Percentiles rank a stretch among this genome's conserved stretches.
Conservation (phyloP, 1,284 basidiomycete genomes). For the Leccinum pachyderme region DNA sequence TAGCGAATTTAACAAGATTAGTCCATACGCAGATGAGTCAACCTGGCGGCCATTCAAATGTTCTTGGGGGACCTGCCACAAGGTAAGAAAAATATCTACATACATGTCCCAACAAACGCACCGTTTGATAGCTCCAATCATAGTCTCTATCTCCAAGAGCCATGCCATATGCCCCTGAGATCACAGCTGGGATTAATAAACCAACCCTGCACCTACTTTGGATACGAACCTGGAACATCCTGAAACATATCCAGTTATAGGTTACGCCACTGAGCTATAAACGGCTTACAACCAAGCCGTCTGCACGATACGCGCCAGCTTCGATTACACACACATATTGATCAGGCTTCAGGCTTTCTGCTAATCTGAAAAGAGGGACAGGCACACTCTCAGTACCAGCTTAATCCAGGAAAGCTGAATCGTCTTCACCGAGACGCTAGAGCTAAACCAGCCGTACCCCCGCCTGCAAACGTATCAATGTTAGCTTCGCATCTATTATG, state of each 20-base stretch:
- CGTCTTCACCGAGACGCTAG: constrained; percentile 17
- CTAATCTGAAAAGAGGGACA: constrained; percentile 9
- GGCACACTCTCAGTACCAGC: not conserved
- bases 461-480: constrained; percentile 10
- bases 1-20: not conserved
- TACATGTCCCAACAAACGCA: not conserved
- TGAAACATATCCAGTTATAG: not conserved
- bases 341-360: constrained; percentile 12
- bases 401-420: not conserved
- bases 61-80: constrained; percentile 16
- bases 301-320: constrained; percentile 14
- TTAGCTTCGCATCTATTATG: not conserved
- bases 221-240: constrained; percentile 20
- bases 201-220: not conserved
- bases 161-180: constrained; percentile 10
- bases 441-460: constrained; percentile 19
- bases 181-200: not conserved
- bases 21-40: constrained; percentile 6
- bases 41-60: constrained; percentile 7
- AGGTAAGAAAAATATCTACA: not conserved
- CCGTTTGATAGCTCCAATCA: constrained; percentile 20
- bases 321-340: constrained; percentile 24
- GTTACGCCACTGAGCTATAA: not conserved
- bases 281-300: constrained; percentile 13
- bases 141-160: constrained; percentile 11